Evolutionary conservation across 805 yeast species (phyloP), one percentile per base, ranked within the genome.

Genomic region (Kregervanrija delftensis): DNA sequence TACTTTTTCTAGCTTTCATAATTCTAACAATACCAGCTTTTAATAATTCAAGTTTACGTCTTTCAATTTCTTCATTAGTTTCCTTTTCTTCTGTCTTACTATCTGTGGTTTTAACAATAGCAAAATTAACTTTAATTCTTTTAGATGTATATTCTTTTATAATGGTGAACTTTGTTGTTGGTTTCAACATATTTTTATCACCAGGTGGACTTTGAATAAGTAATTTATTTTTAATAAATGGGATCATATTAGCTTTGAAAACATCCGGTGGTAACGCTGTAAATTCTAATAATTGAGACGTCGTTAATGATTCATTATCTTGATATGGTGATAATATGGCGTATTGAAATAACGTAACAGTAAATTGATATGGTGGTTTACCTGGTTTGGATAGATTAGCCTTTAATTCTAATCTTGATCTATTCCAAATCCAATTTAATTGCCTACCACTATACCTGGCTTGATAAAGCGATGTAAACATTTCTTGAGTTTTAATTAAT

Each of bases 21-120:
- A 91, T 86, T 57, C 99, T 77, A 35, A 91, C 98, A 65, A 93
- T 88, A 58, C 96, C 86, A 2, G 98, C 96, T 59, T 88, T 86
- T 55, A 93, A 71, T 66, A 82, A 83, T 59, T 85, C 80, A 48
- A 59, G 64, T 30, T 63, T 61, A 65, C 83, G 84, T 60, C 96
- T 77, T 42, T 58, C 64, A 36, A 64, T 57, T 49, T 89, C 89
- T 57, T 88, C 93, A 56, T 83, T 88, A 40, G 91, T 79, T 58
- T 89, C 95, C 61, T 79, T 81, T 52, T 78, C 83, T 53, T 87
- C 96, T 49, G 74, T 83, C 53, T 74, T 77, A 42, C 76, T 74
- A 54, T 83, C 90, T 30, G 73, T 66, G 55, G 65, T 63, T 43
- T 60, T 57, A 33, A 64, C 66, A 16, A 63, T 62, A 5, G 66